These are phyloP conservation scores for Mikania micrantha DNA, from an alignment of 129 eudicot species.

Conservation along the genomic window DNA sequence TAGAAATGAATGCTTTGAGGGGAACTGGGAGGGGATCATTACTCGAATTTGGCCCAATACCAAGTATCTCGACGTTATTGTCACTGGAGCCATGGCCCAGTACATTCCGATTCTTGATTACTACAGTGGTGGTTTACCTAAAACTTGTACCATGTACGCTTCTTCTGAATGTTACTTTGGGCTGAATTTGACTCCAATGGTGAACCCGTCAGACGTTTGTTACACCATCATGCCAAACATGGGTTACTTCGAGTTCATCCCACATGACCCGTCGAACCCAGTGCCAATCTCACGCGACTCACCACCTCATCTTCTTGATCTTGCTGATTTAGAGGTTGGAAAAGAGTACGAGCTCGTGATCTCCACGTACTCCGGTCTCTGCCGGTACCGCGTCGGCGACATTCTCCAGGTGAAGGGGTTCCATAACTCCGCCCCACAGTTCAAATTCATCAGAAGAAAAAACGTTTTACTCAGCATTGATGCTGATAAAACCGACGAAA, in stretches of 20 bases:
- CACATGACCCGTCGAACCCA: conserved; percentile 48
- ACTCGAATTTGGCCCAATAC: conserved; percentile 83
- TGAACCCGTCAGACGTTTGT: conserved; percentile 60
- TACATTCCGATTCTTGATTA: conserved; percentile 75
- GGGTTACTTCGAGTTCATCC: conserved; percentile 87
- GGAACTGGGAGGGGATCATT: conserved; percentile 78
- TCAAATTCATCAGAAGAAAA: conserved; percentile 65
- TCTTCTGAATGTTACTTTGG: conserved; percentile 85
- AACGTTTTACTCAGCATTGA: conserved; percentile 74
- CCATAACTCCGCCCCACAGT: conserved; percentile 75
- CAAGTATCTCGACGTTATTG: conserved; percentile 70
- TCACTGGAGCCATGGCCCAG: conserved; percentile 89
- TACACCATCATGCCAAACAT: conserved; percentile 90
- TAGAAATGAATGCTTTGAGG: conserved; percentile 46
- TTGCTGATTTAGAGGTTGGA: conserved; percentile 72
- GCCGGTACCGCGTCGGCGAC: conserved; percentile 83
- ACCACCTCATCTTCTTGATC: conserved; percentile 50
- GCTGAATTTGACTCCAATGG: conserved; percentile 68
- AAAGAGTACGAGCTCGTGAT: conserved; percentile 83
- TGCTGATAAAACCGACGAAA: conserved; percentile 76
- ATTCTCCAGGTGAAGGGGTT: conserved; percentile 68
- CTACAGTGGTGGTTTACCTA: conserved; percentile 60
- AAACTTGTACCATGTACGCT: conserved; percentile 74
- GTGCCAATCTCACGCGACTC: conserved; percentile 31
- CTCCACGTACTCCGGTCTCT: conserved; percentile 73